Conservation (phyloP, 768 basidiomycete genomes). For the Pisolithus tinctorius region DNA sequence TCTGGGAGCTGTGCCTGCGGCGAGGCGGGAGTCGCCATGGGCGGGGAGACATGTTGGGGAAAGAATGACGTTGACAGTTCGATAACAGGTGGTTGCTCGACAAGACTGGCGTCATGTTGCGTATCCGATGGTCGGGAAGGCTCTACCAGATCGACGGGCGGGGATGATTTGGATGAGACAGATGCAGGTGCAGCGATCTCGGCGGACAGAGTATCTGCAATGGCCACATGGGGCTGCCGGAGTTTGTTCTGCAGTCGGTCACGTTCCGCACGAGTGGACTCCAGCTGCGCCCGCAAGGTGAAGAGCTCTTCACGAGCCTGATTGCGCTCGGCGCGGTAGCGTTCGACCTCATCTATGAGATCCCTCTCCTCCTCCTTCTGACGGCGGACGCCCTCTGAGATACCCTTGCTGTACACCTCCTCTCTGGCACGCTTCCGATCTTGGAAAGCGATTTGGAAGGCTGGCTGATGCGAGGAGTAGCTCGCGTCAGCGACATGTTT, state of each 20-base stretch:
- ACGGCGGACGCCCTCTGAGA: slow-evolving; percentile 34
- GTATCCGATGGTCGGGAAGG: slow-evolving; percentile 2
- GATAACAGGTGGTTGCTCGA: slow-evolving; percentile 10
- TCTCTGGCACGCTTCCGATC: slow-evolving; percentile 34
- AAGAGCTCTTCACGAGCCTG: slow-evolving; percentile 27
- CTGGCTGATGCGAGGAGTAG: slow-evolving; percentile 30
- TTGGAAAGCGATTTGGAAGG: slow-evolving; percentile 35
- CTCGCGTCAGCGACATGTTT: slow-evolving; percentile 35
- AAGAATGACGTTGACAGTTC: slow-evolving; percentile 16
- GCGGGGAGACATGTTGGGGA: slow-evolving; percentile 16
- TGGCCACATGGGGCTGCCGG: not conserved
- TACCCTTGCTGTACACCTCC: slow-evolving; percentile 32
- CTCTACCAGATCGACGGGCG: slow-evolving; percentile 6
- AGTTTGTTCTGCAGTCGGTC: slow-evolving; percentile 26
- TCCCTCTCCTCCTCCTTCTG: slow-evolving; percentile 34
- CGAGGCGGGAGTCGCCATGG: slow-evolving; percentile 26
- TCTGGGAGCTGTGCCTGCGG: slow-evolving; percentile 29
- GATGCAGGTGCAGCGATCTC: slow-evolving; percentile 4
- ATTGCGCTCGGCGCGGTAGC: slow-evolving; percentile 29
- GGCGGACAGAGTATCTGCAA: slow-evolving; percentile 4
- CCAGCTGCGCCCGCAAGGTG: slow-evolving; percentile 28
- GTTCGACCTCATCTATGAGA: slow-evolving; percentile 28
- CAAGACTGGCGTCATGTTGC: slow-evolving; percentile 1
- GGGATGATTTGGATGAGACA: slow-evolving; percentile 4
- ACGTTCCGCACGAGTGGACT: slow-evolving; percentile 27